Base-by-base conservation (phyloP, 129 eudicot species). In the Lonicera japonica region DNA sequence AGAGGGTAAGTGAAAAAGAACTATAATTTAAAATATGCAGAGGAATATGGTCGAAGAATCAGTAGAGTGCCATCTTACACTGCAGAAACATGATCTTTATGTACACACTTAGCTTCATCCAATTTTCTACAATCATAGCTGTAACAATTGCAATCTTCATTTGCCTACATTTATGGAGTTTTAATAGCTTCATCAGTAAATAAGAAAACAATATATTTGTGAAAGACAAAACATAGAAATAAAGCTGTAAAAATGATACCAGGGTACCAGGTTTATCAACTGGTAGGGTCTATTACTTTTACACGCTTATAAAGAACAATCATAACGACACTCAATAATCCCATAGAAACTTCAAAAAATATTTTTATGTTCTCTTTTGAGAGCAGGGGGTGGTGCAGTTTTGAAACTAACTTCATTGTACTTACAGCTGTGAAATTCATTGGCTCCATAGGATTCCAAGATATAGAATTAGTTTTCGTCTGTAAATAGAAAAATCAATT, bases 381-480 rank as follows among this genome's bases (percentile, higher is more conserved):
- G 43, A 10, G 43, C 10, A n/a, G n/a, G n/a, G n/a, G 43, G 53
- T 14, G 53, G 53, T 47, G n/a, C 53, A 8, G 14, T 47, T 8
- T 8, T 8, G 53, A 11, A 8, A 47, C 14, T 15, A 47, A 2
- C 11, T 38, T 38, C 13, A 1, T 43, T 19, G 62, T 21, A 46
- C 96, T 84, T 80, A 91, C 98, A 72, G 95, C 90, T 45, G 98
- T 87, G 58, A 92, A 92, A 64, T 92, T 92, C 96, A 92, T 87
- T 14, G 98, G 96, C 82, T 92, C 98, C 91, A 80, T 82, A 8
- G 98, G 96, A 65, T 92, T 92, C 98, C 98, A 87, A 36, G 96
- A 76, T 73, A 92, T 82, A 11, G 98, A 84, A 82, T 92, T 92
- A 29, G 96, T 84, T 80, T 72, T 92, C 19, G 91, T 92, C 98